These are phyloP conservation scores for Sisymbrium altissimum DNA, from an alignment of 345 rosid genomes.

Conservation along the genomic window DNA sequence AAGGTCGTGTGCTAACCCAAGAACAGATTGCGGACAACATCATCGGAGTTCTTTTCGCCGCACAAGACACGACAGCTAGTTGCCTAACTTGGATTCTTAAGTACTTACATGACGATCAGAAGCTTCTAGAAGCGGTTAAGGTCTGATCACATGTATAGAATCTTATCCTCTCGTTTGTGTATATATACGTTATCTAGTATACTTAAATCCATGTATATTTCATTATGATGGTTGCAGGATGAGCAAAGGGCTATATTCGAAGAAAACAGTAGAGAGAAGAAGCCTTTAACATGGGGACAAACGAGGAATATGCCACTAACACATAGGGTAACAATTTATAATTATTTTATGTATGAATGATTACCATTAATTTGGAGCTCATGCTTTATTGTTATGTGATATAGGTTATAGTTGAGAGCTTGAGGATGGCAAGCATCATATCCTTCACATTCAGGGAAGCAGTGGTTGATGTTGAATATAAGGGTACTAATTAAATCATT, in stretches of 20 bases:
- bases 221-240: conserved; percentile 41
- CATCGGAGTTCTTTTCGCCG: conserved; percentile 85
- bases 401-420: conserved; percentile 53
- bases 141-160: conserved; percentile 33
- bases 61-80: conserved; percentile 92
- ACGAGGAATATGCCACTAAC: conserved; percentile 77
- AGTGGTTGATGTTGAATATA: conserved; percentile 75
- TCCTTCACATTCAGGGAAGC: conserved; percentile 95
- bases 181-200: neutral
- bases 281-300: conserved; percentile 69
- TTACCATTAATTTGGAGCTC: neutral
- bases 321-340: conserved; percentile 44
- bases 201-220: neutral
- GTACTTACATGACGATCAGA: conserved; percentile 58
- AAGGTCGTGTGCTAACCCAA: conserved; percentile 42
- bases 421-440: conserved; percentile 92
- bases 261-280: conserved; percentile 49
- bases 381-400: conserved; percentile 2
- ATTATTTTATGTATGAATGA: neutral
- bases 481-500: conserved; percentile 43
- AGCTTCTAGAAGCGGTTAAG: conserved; percentile 68
- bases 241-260: conserved; percentile 59
- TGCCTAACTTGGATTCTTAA: conserved; percentile 81
- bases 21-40: conserved; percentile 71
- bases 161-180: neutral